Evolutionary conservation across 192 early-diverging fungal genomes (phyloP).

Genomic region (Coemansia sp.): DNA sequence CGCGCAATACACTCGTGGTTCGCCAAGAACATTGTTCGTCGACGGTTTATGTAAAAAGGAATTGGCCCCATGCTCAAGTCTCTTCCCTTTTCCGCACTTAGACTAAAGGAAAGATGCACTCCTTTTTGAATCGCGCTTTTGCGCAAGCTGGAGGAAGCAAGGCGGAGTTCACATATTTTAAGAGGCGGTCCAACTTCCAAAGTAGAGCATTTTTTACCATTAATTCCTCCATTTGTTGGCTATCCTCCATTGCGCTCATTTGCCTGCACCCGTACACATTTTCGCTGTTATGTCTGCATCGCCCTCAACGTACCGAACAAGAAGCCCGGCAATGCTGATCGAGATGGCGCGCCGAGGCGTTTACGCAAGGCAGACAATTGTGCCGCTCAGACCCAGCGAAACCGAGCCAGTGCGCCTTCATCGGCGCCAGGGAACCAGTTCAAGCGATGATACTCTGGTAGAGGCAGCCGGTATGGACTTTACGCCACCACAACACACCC

Average conservation of each 20-base stretch:
- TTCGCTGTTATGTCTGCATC: background rate
- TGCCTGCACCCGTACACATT: too few species aligned
- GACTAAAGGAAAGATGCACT: background rate
- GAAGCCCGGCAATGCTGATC: slow-evolving; percentile 3
- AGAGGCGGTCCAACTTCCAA: background rate
- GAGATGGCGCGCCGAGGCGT: slow-evolving; percentile 17
- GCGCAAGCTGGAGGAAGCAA: background rate
- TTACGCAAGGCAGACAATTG: slow-evolving; percentile 14
- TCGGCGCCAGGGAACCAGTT: slow-evolving; percentile 2
- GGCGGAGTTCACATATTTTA: background rate
- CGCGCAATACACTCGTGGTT: background rate
- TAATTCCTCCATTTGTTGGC: background rate
- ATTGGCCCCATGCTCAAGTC: slow-evolving; percentile 6
- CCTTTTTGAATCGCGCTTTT: background rate
- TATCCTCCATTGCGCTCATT: background rate
- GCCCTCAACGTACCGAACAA: background rate
- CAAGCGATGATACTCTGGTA: background rate
- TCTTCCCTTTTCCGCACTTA: background rate
- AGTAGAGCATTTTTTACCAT: background rate
- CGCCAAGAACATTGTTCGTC: background rate
- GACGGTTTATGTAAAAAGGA: background rate
- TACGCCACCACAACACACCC: background rate
- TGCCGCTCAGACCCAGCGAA: background rate
- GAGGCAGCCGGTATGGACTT: background rate
- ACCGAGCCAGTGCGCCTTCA: background rate